Conservation (phyloP, 257 asterid species). For the Solanum tacnaense region DNA sequence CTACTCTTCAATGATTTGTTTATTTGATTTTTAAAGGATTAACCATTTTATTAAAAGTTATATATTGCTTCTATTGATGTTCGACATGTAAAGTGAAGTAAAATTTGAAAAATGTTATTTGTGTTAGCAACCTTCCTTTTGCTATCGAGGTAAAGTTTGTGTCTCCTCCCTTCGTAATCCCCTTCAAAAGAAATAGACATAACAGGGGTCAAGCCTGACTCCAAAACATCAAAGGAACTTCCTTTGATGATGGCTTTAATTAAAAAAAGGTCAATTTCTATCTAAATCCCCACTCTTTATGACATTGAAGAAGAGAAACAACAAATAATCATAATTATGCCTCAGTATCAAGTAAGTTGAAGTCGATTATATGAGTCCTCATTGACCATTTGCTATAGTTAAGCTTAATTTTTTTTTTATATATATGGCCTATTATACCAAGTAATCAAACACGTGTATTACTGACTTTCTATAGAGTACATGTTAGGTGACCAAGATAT, state of each 20-base stretch:
- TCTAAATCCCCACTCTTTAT: background rate
- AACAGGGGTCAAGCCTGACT: no score
- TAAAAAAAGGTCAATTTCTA: background rate
- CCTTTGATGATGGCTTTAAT: background rate
- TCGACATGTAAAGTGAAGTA: no score
- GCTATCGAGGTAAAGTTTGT: background rate
- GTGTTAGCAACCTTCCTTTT: background rate
- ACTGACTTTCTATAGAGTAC: background rate
- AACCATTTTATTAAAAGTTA: no score
- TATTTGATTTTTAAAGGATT: no score
- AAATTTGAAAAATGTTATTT: no score
- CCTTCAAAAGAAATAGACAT: background rate
- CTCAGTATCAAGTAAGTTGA: background rate
- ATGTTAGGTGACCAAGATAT: background rate
- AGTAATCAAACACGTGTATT: background rate
- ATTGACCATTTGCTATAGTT: background rate
- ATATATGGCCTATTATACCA: background rate
- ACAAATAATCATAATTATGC: accelerated
- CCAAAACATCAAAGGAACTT: background rate
- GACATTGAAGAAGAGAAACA: background rate
- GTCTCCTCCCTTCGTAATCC: background rate
- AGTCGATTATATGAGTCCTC: background rate
- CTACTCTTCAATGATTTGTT: no score
- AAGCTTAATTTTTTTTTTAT: background rate
- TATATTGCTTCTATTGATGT: no score